These are phyloP conservation scores for Glycine tomentella DNA, from an alignment of 306 rosid species.

Conservation along the genomic window DNA sequence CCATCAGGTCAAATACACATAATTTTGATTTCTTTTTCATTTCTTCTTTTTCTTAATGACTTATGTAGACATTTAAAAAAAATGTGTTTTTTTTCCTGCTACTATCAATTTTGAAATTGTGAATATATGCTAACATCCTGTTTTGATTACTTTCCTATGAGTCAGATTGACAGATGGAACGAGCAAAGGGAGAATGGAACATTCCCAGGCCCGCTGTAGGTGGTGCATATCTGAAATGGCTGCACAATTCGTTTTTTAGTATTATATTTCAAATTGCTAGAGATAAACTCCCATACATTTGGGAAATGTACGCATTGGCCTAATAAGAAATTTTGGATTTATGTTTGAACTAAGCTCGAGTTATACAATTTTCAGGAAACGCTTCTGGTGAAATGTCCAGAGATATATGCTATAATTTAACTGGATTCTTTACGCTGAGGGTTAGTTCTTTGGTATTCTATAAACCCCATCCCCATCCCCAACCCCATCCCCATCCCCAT, in stretches of 20 bases:
- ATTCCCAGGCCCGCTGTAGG: conserved; percentile 95
- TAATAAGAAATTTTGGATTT: conserved; percentile 82
- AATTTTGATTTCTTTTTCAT: background rate
- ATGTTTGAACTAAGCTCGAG: conserved; percentile 44
- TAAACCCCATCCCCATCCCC: background rate
- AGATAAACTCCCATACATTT: conserved; percentile 52
- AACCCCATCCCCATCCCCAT: background rate
- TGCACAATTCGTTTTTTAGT: conserved; percentile 42
- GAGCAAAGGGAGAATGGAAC: conserved; percentile 98
- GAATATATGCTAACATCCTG: background rate
- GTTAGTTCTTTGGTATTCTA: background rate
- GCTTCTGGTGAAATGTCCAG: conserved; percentile 47
- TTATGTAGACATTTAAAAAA: conserved; percentile 15
- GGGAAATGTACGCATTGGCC: conserved; percentile 53
- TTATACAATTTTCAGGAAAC: conserved; percentile 44
- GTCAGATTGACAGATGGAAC: conserved; percentile 92
- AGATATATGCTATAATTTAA: conserved; percentile 15
- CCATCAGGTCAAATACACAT: conserved; percentile 11
- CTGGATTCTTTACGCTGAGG: conserved; percentile 36
- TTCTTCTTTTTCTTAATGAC: background rate
- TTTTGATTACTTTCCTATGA: conserved; percentile 29
- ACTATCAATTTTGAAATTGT: conserved; percentile 1
- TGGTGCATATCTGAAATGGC: conserved; percentile 40
- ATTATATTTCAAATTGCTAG: conserved; percentile 50
- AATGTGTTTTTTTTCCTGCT: background rate